phyloP scores from a whole-genome alignment of 2,329 filamentous ascomycete genomes.

The Fusarium dimerum region DNA sequence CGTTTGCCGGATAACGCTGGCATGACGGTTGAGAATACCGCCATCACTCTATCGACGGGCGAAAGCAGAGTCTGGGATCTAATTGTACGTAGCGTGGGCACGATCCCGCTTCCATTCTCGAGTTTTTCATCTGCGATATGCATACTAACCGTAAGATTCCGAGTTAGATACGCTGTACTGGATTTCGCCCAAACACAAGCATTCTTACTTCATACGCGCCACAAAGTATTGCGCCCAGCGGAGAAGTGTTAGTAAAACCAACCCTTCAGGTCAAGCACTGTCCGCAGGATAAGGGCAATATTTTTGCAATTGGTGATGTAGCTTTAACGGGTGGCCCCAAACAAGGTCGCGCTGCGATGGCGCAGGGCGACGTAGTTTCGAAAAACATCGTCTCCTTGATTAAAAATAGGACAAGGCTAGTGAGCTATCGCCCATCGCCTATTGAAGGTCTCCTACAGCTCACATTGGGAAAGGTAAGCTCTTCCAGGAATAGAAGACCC shows the following conservation, averaged over 20 bases:
- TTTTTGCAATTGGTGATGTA: slow-evolving; percentile 14
- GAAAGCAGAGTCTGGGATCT: slow-evolving; percentile 5
- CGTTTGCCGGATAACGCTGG: not conserved
- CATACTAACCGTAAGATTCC: accelerated
- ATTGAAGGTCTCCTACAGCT: slow-evolving; percentile 10
- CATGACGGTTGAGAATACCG: not conserved
- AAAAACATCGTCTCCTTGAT: slow-evolving; percentile 8
- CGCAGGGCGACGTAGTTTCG: slow-evolving; percentile 8
- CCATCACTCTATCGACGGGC: not conserved
- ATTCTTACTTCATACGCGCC: not conserved
- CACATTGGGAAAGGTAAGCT: slow-evolving; percentile 11
- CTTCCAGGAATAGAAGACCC: accelerated
- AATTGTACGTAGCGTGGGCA: slow-evolving; percentile 8
- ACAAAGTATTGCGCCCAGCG: slow-evolving; percentile 3
- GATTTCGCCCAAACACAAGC: slow-evolving; percentile 9
- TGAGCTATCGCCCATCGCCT: slow-evolving; percentile 1
- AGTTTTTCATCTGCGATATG: accelerated
- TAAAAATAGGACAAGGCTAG: not conserved
- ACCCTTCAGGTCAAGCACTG: slow-evolving; percentile 9
- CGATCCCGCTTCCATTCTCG: no score
- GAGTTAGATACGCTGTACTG: slow-evolving; percentile 15
- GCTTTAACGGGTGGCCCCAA: slow-evolving; percentile 14
- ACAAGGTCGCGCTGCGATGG: slow-evolving; percentile 11
- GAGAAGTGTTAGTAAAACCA: slow-evolving; percentile 6
- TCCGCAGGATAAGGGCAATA: not conserved